Percentiles rank a stretch among this genome's conserved stretches.
Evolutionary conservation across 2,329 filamentous ascomycete genomes (phyloP).

Genomic region (Hirsutella thompsonii): DNA sequence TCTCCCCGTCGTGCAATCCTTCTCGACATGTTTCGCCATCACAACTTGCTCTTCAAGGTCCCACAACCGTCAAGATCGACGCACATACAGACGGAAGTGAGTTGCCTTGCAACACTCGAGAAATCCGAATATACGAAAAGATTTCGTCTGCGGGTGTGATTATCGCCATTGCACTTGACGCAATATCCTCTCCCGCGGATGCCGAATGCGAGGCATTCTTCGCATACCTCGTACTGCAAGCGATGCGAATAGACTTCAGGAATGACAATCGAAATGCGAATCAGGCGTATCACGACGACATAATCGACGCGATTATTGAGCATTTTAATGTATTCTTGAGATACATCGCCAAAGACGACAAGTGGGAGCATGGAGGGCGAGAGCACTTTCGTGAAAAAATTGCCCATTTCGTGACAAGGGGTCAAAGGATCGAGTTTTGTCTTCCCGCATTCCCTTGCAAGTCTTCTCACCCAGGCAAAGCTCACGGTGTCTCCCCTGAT

Average conservation of each 20-base stretch:
- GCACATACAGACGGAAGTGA: not conserved
- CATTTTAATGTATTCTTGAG: conserved; percentile 13
- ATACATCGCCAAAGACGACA: conserved; percentile 10
- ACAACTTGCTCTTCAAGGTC: not conserved
- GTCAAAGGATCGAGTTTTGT: conserved; percentile 13
- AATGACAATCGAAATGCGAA: not conserved
- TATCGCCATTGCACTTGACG: conserved; percentile 4
- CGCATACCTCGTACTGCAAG: not conserved
- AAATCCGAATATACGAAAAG: not conserved
- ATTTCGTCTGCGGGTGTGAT: not conserved
- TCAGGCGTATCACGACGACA: not conserved
- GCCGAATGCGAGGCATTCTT: conserved; percentile 4
- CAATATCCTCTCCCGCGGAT: not conserved
- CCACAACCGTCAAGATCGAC: not conserved
- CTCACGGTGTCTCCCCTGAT: conserved; percentile 17
- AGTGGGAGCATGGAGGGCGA: conserved; percentile 10
- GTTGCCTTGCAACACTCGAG: not conserved
- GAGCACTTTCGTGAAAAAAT: conserved; percentile 10
- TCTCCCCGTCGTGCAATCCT: not conserved
- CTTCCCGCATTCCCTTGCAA: conserved; percentile 27
- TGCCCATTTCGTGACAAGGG: conserved; percentile 10
- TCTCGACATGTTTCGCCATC: not conserved
- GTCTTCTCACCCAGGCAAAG: conserved; percentile 22
- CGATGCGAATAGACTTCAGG: not conserved
- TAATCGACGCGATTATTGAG: conserved; percentile 6